A percentile compares a stretch with the other conserved stretches of the same genome.
These are phyloP conservation scores for Rhodotorula sp. DNA, from an alignment of 1,284 basidiomycete genomes.

Conservation along the genomic window DNA sequence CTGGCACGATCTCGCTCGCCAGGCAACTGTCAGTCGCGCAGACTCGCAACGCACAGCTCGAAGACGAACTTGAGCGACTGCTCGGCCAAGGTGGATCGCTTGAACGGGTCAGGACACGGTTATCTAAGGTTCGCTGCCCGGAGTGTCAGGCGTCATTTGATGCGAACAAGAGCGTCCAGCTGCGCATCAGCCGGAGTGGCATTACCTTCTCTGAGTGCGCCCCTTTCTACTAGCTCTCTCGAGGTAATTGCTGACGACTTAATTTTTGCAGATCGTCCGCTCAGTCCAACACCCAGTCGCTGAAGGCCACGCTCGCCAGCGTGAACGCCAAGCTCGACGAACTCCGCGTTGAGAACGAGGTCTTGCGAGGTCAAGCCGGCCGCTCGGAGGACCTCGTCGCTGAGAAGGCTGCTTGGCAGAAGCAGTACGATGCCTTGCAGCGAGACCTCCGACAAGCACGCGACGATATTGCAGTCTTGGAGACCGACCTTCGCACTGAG, in stretches of 20 bases:
- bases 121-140: slow-evolving; percentile 49
- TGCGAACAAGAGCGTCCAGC: slow-evolving; percentile 38
- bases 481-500: slow-evolving; percentile 64
- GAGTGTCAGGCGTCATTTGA: slow-evolving; percentile 43
- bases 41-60: slow-evolving; percentile 57
- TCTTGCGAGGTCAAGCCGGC: slow-evolving; percentile 8
- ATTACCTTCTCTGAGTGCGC: slow-evolving; percentile 27
- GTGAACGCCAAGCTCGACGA: slow-evolving; percentile 22
- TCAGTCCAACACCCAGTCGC: slow-evolving; percentile 16
- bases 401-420: slow-evolving; percentile 20
- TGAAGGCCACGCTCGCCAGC: slow-evolving; percentile 20
- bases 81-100: slow-evolving; percentile 34
- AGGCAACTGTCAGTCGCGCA: slow-evolving; percentile 66
- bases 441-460: slow-evolving; percentile 66
- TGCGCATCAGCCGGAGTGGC: slow-evolving; percentile 25
- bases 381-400: slow-evolving; percentile 12
- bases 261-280: neutral
- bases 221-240: too few species aligned
- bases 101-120: slow-evolving; percentile 25
- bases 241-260: neutral
- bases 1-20: slow-evolving; percentile 56
- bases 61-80: slow-evolving; percentile 59
- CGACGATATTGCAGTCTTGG: slow-evolving; percentile 62
- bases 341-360: slow-evolving; percentile 17
- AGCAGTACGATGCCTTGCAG: slow-evolving; percentile 54